Base-by-base conservation (phyloP, 2,329 filamentous ascomycete species). In the Penicillium polonicum region DNA sequence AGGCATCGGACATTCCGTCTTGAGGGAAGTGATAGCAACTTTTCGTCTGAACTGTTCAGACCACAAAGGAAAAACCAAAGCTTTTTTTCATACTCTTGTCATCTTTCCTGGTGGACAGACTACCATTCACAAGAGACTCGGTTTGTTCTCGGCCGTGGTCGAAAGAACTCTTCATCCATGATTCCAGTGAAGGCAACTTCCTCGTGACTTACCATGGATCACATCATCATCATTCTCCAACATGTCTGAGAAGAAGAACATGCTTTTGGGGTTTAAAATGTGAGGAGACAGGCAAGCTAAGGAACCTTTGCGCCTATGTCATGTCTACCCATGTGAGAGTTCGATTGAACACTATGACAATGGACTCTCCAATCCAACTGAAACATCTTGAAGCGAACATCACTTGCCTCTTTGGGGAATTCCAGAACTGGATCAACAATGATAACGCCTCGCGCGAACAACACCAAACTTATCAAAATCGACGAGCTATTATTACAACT, bases 1-100 rank as follows among this genome's bases (percentile, higher is more conserved):
- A 74, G 58, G 66, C 65, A 8, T 68, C 70, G 6, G 67, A 69
- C 25, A 64, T 72, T 45, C 61, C 68, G 19, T 64, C 68, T 31
- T 71, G 67, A 68, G 36, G n/a, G 35, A 45, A 35, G 25, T 7
- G 17, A 27, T 17, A 15, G 9, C 19, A 46, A 27, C 17, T 5
- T 17, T 13, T 29, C 12, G 17, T 21, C 50, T 19, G 23, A n/a
- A 19, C n/a, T 7, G 19, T 36, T 45, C 10, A 42, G 29, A 45
- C n/a, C 17, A 27, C 12, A 12, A 45, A 36, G 12, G 5, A 29
- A 12, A 19, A 23, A 8, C 13, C 4, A 19, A 44, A 17, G 3
- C n/a, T 10, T 15, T 9, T 9, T 25, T 7, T 5, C n/a, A 35
- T 19, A 29, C 17, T 17, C 39, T 52, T 19, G 7, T 36, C 21